Evolutionary conservation across 768 basidiomycete genomes (phyloP).

Genomic region (Leccinum fibrillosum): DNA sequence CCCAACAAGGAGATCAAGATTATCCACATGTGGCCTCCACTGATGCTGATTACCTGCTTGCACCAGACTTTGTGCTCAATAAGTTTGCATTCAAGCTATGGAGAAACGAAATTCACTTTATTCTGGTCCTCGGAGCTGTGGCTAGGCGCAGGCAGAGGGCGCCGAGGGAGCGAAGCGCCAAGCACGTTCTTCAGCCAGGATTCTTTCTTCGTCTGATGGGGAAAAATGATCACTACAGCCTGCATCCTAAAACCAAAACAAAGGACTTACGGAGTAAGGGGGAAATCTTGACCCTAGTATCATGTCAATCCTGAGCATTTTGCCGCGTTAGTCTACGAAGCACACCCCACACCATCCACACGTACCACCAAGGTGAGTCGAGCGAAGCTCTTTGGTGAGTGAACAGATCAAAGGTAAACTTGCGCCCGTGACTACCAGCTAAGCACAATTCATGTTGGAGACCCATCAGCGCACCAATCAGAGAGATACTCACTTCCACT

Average conservation of each 20-base stretch:
- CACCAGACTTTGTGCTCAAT: constrained; percentile 16
- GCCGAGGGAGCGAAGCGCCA: constrained; percentile 20
- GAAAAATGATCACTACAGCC: not conserved
- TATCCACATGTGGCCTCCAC: constrained; percentile 1
- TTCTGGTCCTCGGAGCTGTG: constrained; percentile 11
- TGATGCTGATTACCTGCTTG: not conserved
- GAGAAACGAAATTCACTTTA: constrained; percentile 5
- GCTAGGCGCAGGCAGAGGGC: constrained; percentile 9
- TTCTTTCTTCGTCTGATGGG: constrained; percentile 24
- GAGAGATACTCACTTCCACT: constrained; percentile 62
- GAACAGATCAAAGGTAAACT: constrained; percentile 73
- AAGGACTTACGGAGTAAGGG: constrained; percentile 24
- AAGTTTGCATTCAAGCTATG: not conserved
- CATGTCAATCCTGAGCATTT: constrained; percentile 20
- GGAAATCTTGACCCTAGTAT: constrained; percentile 28
- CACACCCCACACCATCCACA: not conserved
- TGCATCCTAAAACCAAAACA: not conserved
- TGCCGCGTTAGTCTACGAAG: not conserved
- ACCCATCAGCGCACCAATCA: not conserved
- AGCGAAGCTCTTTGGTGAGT: constrained; percentile 66
- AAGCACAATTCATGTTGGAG: not conserved
- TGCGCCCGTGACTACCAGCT: constrained; percentile 73
- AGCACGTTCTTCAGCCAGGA: constrained; percentile 13
- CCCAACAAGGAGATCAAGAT: constrained; percentile 6
- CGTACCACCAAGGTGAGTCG: constrained; percentile 38